Conservation (phyloP, 1,284 basidiomycete genomes). For the Ceratobasidium sp. region DNA sequence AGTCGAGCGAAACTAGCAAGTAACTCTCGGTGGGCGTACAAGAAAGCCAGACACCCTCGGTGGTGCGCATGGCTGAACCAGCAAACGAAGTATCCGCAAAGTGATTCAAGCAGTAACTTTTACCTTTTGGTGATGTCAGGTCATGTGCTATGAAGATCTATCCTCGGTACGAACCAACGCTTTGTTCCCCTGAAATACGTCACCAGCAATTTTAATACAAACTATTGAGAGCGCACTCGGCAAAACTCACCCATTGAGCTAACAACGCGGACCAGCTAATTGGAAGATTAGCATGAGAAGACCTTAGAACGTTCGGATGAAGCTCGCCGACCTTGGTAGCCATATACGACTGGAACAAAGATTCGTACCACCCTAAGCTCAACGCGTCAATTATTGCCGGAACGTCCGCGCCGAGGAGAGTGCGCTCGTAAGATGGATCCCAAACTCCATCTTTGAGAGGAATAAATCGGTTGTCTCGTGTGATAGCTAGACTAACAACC, state of each 20-base stretch:
- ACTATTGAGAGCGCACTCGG: background rate
- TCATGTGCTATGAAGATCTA: background rate
- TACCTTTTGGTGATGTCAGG: conserved; percentile 8
- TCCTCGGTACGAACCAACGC: conserved; percentile 59
- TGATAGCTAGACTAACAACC: conserved; percentile 55
- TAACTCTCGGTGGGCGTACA: conserved; percentile 62
- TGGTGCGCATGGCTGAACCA: conserved; percentile 70
- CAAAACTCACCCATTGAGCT: conserved; percentile 67
- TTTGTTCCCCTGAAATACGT: conserved; percentile 61
- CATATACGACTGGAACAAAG: conserved; percentile 68
- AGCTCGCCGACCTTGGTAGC: conserved; percentile 57
- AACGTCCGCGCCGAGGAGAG: conserved; percentile 65
- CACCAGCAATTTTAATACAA: conserved; percentile 48
- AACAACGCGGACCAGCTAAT: conserved; percentile 66
- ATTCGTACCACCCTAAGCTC: conserved; percentile 72
- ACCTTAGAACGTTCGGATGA: background rate
- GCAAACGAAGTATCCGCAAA: conserved; percentile 70
- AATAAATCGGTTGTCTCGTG: conserved; percentile 65
- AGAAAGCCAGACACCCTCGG: conserved; percentile 69
- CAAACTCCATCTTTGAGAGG: conserved; percentile 67
- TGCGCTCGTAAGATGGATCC: conserved; percentile 59
- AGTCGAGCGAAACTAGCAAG: conserved; percentile 67
- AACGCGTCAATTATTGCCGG: conserved; percentile 61
- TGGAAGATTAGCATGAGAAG: too few species aligned
- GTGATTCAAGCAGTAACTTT: conserved; percentile 64